Evolutionary conservation across 2,329 filamentous ascomycete genomes (phyloP).

Genomic region (Dactylellina haptotyla): DNA sequence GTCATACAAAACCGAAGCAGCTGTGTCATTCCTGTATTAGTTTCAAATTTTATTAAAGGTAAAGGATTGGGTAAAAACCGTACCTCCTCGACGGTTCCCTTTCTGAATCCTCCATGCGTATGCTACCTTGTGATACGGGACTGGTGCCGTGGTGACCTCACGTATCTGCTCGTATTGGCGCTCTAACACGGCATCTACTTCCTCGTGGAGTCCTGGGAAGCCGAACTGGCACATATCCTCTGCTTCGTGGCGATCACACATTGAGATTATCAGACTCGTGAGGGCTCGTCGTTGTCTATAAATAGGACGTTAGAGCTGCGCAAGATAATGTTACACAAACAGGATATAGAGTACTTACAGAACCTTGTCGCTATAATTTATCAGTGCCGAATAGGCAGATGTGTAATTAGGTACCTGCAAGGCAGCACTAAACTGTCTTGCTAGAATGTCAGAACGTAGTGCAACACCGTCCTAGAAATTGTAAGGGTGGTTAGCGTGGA

Average conservation of each 20-base stretch:
- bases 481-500: background rate
- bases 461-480: conserved; percentile 56
- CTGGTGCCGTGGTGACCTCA: conserved; percentile 71
- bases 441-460: conserved; percentile 77
- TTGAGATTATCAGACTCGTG: conserved; percentile 73
- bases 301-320: conserved; percentile 27
- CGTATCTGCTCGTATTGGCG: conserved; percentile 75
- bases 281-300: conserved; percentile 73
- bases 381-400: conserved; percentile 80
- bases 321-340: too few relatives aligned
- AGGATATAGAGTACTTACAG: too few relatives aligned
- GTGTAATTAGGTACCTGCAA: conserved; percentile 82
- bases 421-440: conserved; percentile 83
- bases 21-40: conserved; percentile 58
- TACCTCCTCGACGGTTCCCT: conserved; percentile 80
- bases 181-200: conserved; percentile 80
- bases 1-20: conserved; percentile 71
- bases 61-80: background rate
- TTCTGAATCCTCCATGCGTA: conserved; percentile 85
- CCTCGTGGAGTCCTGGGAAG: conserved; percentile 78
- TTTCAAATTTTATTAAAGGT: background rate
- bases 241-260: conserved; percentile 74
- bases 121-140: conserved; percentile 84
- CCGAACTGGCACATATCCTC: conserved; percentile 78
- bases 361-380: conserved; percentile 75